A percentile compares a stretch with the other conserved stretches of the same genome.
Evolutionary conservation across 2,329 filamentous ascomycete species (phyloP).

Genomic region (Fusarium avenaceum): DNA sequence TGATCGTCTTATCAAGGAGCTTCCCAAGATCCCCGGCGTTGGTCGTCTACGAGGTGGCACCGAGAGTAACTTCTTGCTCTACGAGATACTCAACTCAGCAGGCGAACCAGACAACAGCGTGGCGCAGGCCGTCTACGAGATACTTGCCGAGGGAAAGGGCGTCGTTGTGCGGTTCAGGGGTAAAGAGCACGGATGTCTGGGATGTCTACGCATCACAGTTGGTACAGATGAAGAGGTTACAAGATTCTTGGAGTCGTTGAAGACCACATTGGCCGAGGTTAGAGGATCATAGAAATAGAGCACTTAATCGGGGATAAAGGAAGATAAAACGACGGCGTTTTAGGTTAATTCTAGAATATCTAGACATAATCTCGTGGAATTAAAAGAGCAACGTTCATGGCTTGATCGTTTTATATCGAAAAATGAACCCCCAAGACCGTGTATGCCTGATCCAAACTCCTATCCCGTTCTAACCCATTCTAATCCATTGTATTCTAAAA

Average conservation of each 20-base stretch:
- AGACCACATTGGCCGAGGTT: constrained; percentile 62
- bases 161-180: constrained; percentile 96
- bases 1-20: constrained; percentile 77
- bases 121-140: constrained; percentile 85
- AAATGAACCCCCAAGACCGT: constrained; percentile 25
- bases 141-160: constrained; percentile 84
- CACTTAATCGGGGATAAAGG: constrained; percentile 2
- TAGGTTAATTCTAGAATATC: constrained; percentile 40
- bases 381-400: constrained; percentile 43
- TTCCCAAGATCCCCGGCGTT: constrained; percentile 82
- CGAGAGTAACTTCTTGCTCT: constrained; percentile 90
- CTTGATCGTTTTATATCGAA: constrained; percentile 32
- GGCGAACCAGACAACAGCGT: constrained; percentile 83
- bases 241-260: constrained; percentile 79
- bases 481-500: constrained; percentile 38
- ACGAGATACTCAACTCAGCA: constrained; percentile 82
- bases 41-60: constrained; percentile 84
- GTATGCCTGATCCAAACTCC: constrained; percentile 35
- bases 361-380: constrained; percentile 48
- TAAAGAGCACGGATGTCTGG: constrained; percentile 89
- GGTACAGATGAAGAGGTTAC: constrained; percentile 90
- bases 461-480: constrained; percentile 31
- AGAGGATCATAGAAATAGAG: constrained; percentile 44
- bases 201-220: constrained; percentile 91
- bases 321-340: constrained; percentile 39